Percentiles rank a stretch among this genome's conserved stretches.
Evolutionary conservation across 192 early-diverging fungal genomes (phyloP).

Genomic region (Backusella macrospora): DNA sequence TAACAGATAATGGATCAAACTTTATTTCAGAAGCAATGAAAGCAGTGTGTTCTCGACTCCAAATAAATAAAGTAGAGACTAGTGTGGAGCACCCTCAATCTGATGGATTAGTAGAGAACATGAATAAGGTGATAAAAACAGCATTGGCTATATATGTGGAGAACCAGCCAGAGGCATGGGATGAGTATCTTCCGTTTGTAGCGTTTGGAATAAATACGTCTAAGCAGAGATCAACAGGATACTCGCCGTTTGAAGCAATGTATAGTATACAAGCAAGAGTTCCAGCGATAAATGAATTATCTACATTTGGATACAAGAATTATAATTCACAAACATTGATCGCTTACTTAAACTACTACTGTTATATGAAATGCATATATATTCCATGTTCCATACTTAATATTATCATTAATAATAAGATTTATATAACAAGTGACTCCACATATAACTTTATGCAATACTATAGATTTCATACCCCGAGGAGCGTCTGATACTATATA

Average conservation of each 20-base stretch:
- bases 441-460: too few relatives aligned
- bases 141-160: background rate
- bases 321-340: background rate
- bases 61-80: background rate
- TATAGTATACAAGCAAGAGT: background rate
- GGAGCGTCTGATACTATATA: too few relatives aligned
- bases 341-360: background rate
- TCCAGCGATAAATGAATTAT: background rate
- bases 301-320: background rate
- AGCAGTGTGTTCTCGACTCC: background rate
- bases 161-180: background rate
- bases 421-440: too few relatives aligned
- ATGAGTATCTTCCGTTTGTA: background rate
- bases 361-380: too few relatives aligned
- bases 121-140: background rate
- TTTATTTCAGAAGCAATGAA: background rate
- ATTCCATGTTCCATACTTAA: too few relatives aligned
- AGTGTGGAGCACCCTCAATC: background rate
- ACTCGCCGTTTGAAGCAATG: background rate
- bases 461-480: too few relatives aligned
- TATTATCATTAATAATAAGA: too few relatives aligned
- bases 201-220: background rate
- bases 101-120: background rate
- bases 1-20: background rate
- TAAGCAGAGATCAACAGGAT: background rate